Conservation (phyloP, 2,329 filamentous ascomycete species). For the Xylaria multiplex region DNA sequence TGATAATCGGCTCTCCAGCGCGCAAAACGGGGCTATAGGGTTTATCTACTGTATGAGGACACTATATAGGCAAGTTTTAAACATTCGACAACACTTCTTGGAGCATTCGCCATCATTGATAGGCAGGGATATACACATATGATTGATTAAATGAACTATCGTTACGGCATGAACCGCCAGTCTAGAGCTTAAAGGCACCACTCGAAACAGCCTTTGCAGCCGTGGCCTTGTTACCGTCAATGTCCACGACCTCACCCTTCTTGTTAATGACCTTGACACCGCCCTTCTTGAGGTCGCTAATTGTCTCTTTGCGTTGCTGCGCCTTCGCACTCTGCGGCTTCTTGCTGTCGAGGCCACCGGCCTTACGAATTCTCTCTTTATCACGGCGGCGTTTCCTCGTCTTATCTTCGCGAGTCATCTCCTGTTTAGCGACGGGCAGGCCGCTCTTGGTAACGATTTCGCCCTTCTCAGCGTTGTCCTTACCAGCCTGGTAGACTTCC, state of each 20-base stretch:
- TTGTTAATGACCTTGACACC: slow-evolving; percentile 92
- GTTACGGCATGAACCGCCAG: not conserved
- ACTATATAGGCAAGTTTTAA: not conserved
- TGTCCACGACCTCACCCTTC: slow-evolving; percentile 84
- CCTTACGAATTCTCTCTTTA: slow-evolving; percentile 85
- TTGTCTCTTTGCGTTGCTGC: slow-evolving; percentile 61
- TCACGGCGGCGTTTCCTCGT: slow-evolving; percentile 77
- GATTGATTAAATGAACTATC: not conserved
- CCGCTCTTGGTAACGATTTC: slow-evolving; percentile 83
- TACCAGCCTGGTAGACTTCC: slow-evolving; percentile 88
- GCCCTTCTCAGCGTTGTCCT: slow-evolving; percentile 69
- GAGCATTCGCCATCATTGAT: not conserved
- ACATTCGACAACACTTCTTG: not conserved
- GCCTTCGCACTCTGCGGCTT: slow-evolving; percentile 68
- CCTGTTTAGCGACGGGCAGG: slow-evolving; percentile 79
- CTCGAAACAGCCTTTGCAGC: slow-evolving; percentile 62
- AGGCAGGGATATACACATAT: slow-evolving; percentile 8
- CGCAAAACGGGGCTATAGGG: not conserved
- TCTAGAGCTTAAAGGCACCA: slow-evolving; percentile 69
- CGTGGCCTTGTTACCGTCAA: slow-evolving; percentile 81
- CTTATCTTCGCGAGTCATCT: slow-evolving; percentile 91
- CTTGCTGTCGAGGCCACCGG: slow-evolving; percentile 59
- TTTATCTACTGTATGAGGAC: not conserved
- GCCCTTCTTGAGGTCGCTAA: slow-evolving; percentile 67
- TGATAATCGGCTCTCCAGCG: not conserved